Percentiles rank a stretch among this genome's conserved stretches.
Evolutionary conservation across 345 rosid genomes (phyloP).

Genomic region (Ricinus communis): DNA sequence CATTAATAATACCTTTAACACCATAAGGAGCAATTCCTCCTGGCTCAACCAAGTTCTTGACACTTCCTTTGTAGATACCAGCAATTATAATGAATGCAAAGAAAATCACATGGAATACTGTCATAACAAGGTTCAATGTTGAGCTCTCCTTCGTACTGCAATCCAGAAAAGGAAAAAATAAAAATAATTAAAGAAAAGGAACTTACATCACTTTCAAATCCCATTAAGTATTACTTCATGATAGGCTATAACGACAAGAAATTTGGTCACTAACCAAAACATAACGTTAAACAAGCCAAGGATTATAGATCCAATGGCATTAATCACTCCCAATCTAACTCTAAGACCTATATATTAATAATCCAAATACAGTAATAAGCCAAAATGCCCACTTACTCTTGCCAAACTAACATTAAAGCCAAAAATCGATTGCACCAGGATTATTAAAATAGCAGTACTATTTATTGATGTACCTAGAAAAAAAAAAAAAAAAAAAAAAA

Average conservation of each 20-base stretch:
- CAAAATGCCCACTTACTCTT: constrained; percentile 20
- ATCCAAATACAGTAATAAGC: too few species aligned
- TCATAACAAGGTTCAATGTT: constrained; percentile 72
- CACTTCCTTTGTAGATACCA: constrained; percentile 62
- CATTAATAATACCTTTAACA: constrained; percentile 65
- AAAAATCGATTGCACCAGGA: constrained; percentile 7
- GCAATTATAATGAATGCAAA: constrained; percentile 75
- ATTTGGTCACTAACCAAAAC: too few species aligned
- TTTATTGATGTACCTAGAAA: neutral
- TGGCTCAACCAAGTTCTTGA: constrained; percentile 63
- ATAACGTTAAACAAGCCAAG: too few species aligned
- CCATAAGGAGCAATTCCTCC: constrained; percentile 82
- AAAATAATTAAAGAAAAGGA: neutral
- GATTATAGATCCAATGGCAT: neutral
- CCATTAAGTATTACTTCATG: constrained; percentile 12
- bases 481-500: neutral
- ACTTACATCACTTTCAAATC: constrained; percentile 34
- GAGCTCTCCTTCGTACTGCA: constrained; percentile 97
- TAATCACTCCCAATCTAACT: constrained; percentile 6
- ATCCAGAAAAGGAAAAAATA: neutral
- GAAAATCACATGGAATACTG: constrained; percentile 76
- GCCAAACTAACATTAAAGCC: constrained; percentile 7
- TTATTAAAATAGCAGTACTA: constrained; percentile 14
- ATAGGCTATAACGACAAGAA: constrained; percentile 1
- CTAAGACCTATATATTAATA: constrained; percentile 1